Evolutionary conservation across 2,329 filamentous ascomycete species (phyloP).

Genomic region (Scleromitrula shiraiana): DNA sequence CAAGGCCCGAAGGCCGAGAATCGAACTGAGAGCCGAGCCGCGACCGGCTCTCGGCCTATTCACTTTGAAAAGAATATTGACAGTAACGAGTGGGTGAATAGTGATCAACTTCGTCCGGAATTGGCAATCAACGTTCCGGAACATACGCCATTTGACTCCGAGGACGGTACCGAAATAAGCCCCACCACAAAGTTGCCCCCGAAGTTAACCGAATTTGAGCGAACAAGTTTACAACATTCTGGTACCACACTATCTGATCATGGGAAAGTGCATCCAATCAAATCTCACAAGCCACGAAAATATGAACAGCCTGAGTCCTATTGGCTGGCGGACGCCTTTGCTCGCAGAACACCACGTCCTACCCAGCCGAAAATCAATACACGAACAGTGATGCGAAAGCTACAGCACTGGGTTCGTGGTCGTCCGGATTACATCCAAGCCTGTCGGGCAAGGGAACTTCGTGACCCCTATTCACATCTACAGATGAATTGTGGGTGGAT

Average conservation of each 20-base stretch:
- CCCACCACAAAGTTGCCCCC: background rate
- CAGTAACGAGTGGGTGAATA: background rate
- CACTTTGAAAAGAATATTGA: background rate
- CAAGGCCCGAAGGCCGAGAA: background rate
- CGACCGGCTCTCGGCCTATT: background rate
- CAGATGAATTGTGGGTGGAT: constrained; percentile 4
- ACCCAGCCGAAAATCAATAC: background rate
- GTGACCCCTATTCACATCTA: background rate
- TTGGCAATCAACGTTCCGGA: background rate
- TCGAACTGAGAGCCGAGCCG: background rate
- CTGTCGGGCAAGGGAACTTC: background rate
- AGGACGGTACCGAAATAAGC: background rate
- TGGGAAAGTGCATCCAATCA: background rate
- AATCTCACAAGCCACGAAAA: background rate
- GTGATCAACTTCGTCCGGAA: background rate
- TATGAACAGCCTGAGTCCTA: background rate
- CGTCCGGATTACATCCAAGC: background rate
- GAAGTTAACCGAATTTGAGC: too few species aligned
- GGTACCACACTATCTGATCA: background rate
- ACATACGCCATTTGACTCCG: background rate
- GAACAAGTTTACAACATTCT: too few species aligned
- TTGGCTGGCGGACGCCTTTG: background rate
- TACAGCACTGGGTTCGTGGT: background rate
- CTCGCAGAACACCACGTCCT: background rate
- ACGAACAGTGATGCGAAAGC: background rate